These are phyloP conservation scores for Pinus tabuliformis DNA, from an alignment of 75 land plant species.

Conservation along the genomic window DNA sequence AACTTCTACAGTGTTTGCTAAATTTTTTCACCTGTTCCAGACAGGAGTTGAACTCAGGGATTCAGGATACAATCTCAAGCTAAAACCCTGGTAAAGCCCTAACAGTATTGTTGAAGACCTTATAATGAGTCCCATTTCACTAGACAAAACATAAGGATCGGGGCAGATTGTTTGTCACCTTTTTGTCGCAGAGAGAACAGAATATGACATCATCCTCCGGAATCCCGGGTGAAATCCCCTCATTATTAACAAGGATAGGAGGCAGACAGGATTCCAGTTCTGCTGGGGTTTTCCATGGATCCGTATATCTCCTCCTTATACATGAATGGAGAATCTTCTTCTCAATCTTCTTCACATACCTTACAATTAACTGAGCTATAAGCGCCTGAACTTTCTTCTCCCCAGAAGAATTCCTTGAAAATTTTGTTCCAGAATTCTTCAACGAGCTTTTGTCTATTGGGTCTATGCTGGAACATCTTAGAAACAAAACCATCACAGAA, in stretches of 20 bases:
- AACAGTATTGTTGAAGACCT: background rate
- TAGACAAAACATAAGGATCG: background rate
- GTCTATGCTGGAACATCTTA: slow-evolving; percentile 64
- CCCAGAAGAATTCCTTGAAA: slow-evolving; percentile 12
- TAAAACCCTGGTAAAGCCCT: background rate
- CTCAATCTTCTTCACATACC: slow-evolving; percentile 50
- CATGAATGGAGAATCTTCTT: slow-evolving; percentile 43
- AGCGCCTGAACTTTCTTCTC: slow-evolving; percentile 31
- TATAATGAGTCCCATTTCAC: background rate
- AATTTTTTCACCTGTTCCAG: slow-evolving; percentile 63
- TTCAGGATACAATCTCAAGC: slow-evolving; percentile 3
- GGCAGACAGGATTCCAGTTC: slow-evolving; percentile 55
- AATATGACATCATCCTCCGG: slow-evolving; percentile 54
- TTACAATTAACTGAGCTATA: slow-evolving; percentile 28
- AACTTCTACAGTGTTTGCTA: slow-evolving; percentile 95
- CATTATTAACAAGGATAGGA: slow-evolving; percentile 44
- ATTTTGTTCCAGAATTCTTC: slow-evolving; percentile 22
- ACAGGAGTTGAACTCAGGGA: background rate
- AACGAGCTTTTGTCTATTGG: slow-evolving; percentile 52
- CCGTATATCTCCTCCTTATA: slow-evolving; percentile 57
- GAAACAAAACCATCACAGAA: slow-evolving; percentile 49
- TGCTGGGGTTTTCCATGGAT: slow-evolving; percentile 21
- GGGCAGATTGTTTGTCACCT: slow-evolving; percentile 26
- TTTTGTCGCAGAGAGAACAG: slow-evolving; percentile 58
- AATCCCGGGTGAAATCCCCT: slow-evolving; percentile 23